Base-by-base conservation (phyloP, 2,329 filamentous ascomycete genomes). In the Aspergillus sp. region DNA sequence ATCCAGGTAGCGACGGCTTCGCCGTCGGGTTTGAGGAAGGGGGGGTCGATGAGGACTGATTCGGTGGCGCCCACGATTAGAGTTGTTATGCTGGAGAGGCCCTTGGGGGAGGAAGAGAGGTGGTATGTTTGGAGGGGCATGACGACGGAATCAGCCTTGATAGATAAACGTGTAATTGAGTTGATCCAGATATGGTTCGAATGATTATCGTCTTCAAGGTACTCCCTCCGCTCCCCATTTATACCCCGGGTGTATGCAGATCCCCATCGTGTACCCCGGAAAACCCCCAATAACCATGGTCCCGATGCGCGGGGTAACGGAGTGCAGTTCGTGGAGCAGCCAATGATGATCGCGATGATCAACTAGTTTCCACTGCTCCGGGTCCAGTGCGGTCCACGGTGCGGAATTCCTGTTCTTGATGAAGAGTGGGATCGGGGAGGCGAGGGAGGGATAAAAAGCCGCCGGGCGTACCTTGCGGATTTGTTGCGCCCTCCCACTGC, bases 11-110 rank as follows among this genome's bases (percentile, higher is more conserved):
- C 66, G 3, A 73, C 68, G 11, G 70, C 63, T 5, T 69, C 50
- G 30, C 72, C 73, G 56, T 75, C 73, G 4, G 67, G 68, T 6
- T 75, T 62, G 13, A 77, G 69, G 59, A 76, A 72, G 0, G 74
- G 74, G 0, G 70, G 72, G 56, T 76, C 73, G 49, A 76, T 68
- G 11, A 76, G 60, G 46, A 70, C 61, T 41, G 54, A 45, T 30
- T 63, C 61, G 23, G 60, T 60, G 3, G 49, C 28, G 43, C 38
- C 56, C 60, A 66, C 67, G 65, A 72, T 65, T 31, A 65, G 60
- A 25, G 62, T 52, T 38, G 50, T 64, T 28, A 61, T 48, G 50
- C 65, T 68, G 4, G 71, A 74, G 7, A 75, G 68, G 11, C 72
- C 73, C 46, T 67, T 70, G 30, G 68, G 61, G 22, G 61, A 65